These are phyloP conservation scores for Garcia nutans DNA, from an alignment of 345 rosid genomes.

Conservation along the genomic window DNA sequence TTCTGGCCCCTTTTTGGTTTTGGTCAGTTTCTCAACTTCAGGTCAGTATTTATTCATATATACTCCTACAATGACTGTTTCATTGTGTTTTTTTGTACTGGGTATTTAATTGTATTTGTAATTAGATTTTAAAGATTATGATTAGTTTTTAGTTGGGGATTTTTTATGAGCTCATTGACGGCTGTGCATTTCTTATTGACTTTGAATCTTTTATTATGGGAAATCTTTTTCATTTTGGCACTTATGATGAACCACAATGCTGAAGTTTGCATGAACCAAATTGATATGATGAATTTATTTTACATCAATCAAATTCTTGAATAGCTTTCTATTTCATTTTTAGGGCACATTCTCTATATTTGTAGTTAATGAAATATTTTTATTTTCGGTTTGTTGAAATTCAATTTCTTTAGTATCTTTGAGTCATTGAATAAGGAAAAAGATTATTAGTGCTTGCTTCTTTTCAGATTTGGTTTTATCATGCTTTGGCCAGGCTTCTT, in stretches of 20 bases:
- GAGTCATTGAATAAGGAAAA: neutral
- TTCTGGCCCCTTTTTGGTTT: slow-evolving; percentile 83
- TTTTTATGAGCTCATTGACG: neutral
- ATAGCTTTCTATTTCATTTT: neutral
- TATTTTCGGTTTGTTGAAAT: neutral
- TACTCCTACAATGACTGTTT: neutral
- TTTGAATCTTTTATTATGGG: neutral
- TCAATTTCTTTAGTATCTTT: neutral
- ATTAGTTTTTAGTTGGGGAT: neutral
- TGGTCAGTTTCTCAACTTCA: slow-evolving; percentile 94
- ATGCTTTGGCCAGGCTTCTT: neutral
- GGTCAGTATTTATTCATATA: slow-evolving; percentile 30
- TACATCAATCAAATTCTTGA: no score
- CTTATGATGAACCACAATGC: no score
- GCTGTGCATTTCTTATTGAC: neutral
- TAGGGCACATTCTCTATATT: neutral
- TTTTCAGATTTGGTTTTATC: neutral
- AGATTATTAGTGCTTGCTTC: neutral
- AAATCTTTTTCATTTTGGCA: neutral
- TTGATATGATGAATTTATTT: no score
- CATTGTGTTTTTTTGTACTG: neutral
- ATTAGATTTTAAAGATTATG: neutral
- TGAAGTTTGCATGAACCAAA: no score
- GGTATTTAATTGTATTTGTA: neutral
- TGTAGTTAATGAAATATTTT: neutral